Evolutionary conservation across 441 rosid genomes (phyloP).

Genomic region (Aquilaria agallochum): DNA sequence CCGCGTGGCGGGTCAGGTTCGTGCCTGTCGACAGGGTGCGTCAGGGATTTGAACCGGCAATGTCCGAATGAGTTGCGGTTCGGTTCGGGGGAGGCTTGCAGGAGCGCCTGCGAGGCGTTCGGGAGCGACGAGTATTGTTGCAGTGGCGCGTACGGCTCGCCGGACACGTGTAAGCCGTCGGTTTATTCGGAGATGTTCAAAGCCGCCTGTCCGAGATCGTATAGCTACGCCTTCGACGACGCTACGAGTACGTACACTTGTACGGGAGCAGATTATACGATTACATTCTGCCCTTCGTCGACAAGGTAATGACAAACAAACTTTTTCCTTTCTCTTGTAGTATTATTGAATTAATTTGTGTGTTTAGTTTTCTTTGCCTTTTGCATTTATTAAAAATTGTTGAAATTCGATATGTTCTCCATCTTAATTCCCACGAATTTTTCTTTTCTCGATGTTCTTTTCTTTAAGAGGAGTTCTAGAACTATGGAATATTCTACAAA

Average conservation of each 20-base stretch:
- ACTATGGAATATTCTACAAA: too few species aligned
- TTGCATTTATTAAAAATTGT: not conserved
- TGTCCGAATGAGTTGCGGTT: slow-evolving; percentile 40
- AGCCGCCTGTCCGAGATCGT: slow-evolving; percentile 56
- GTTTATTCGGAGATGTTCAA: slow-evolving; percentile 58
- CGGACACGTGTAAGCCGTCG: slow-evolving; percentile 56
- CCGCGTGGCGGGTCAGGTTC: slow-evolving; percentile 35
- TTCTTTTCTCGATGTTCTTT: not conserved
- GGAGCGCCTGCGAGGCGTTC: slow-evolving; percentile 66
- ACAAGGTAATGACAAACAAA: slow-evolving; percentile 31
- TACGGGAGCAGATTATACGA: slow-evolving; percentile 33
- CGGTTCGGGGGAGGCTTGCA: slow-evolving; percentile 37
- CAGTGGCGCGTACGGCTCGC: slow-evolving; percentile 54
- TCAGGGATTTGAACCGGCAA: slow-evolving; percentile 28
- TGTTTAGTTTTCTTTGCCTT: too few species aligned
- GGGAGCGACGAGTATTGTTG: slow-evolving; percentile 62
- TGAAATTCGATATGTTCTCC: too few species aligned
- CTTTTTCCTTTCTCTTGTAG: too few species aligned
- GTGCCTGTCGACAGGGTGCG: slow-evolving; percentile 42
- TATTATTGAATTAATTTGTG: too few species aligned
- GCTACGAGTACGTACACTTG: slow-evolving; percentile 50
- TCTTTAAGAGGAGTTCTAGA: not conserved
- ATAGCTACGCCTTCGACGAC: slow-evolving; percentile 66
- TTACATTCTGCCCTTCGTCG: slow-evolving; percentile 50
- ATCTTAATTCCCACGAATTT: not conserved